phyloP scores from a whole-genome alignment of 768 basidiomycete species.

The Tulasnella sp. region DNA sequence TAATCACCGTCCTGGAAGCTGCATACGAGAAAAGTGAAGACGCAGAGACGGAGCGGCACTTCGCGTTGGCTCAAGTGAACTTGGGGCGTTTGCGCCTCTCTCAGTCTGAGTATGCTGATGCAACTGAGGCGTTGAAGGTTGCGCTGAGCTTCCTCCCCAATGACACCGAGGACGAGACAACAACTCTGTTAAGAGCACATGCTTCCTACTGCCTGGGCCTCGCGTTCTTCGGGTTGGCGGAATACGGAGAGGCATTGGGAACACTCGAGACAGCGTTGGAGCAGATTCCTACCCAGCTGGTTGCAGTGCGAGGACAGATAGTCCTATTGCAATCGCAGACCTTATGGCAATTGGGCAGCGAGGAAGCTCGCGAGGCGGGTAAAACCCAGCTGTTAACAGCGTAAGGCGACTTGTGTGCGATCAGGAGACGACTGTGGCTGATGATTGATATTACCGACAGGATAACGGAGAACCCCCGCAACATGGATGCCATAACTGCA shows the following conservation, averaged over 20 bases:
- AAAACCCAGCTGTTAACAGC: constrained; percentile 74
- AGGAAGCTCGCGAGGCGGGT: constrained; percentile 68
- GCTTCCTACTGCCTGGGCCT: constrained; percentile 65
- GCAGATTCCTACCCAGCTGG: constrained; percentile 41
- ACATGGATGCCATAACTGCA: constrained; percentile 70
- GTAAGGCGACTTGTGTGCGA: constrained; percentile 37
- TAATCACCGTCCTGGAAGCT: constrained; percentile 69
- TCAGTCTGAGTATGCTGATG: constrained; percentile 47
- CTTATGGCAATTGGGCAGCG: constrained; percentile 72
- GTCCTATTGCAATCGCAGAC: constrained; percentile 74
- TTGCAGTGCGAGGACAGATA: constrained; percentile 53
- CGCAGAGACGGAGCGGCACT: constrained; percentile 63
- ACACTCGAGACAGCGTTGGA: constrained; percentile 61
- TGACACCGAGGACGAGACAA: constrained; percentile 33
- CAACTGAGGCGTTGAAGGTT: constrained; percentile 62
- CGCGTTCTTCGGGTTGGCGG: constrained; percentile 56
- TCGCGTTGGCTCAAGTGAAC: constrained; percentile 72
- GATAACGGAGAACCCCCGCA: constrained; percentile 67
- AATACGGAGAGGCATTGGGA: constrained; percentile 54
- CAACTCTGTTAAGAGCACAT: constrained; percentile 48
- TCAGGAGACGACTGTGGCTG: constrained; percentile 8
- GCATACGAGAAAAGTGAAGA: constrained; percentile 86
- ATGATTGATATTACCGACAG: constrained; percentile 35
- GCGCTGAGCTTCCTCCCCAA: constrained; percentile 61
- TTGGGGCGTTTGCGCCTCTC: constrained; percentile 70